phyloP scores from a whole-genome alignment of 1,139 yeast species.

The Meyerozyma guilliermondii region DNA sequence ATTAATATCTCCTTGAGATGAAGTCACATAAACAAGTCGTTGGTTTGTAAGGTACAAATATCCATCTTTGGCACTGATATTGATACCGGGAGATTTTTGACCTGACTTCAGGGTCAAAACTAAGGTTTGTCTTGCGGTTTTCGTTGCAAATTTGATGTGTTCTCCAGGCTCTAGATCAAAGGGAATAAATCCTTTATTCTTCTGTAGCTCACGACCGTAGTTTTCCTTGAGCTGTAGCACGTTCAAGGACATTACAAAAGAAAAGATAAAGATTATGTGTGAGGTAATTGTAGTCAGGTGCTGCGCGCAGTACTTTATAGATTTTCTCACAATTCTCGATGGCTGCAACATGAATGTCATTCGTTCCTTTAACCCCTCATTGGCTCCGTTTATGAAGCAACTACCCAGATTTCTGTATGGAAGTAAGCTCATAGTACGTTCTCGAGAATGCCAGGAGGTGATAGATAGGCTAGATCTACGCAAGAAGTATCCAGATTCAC shows the following conservation, averaged over 20 bases:
- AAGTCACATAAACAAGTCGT: slow-evolving; percentile 33
- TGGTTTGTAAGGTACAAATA: slow-evolving; percentile 32
- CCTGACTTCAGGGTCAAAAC: background rate
- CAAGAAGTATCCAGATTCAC: slow-evolving; percentile 34
- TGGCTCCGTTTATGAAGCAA: slow-evolving; percentile 16
- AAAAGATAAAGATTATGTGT: too few species aligned
- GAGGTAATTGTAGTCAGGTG: too few species aligned
- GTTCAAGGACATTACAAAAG: slow-evolving; percentile 4
- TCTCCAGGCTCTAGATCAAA: background rate
- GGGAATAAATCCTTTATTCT: background rate
- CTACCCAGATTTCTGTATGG: slow-evolving; percentile 20
- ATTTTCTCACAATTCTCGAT: background rate
- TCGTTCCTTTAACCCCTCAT: slow-evolving; percentile 29
- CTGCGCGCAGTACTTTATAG: too few species aligned
- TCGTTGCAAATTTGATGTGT: background rate
- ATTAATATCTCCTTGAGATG: slow-evolving; percentile 32
- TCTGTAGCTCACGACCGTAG: slow-evolving; percentile 1
- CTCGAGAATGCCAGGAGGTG: slow-evolving; percentile 30
- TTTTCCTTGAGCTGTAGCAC: slow-evolving; percentile 12
- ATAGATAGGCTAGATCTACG: slow-evolving; percentile 39
- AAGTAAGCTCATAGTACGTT: slow-evolving; percentile 18
- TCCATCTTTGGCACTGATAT: slow-evolving; percentile 29
- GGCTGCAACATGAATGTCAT: background rate
- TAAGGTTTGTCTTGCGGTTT: background rate
- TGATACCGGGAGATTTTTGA: slow-evolving; percentile 6